Percentiles rank a stretch among this genome's conserved stretches.
phyloP scores from a whole-genome alignment of 768 basidiomycete genomes.

The Lentinula aciculospora region DNA sequence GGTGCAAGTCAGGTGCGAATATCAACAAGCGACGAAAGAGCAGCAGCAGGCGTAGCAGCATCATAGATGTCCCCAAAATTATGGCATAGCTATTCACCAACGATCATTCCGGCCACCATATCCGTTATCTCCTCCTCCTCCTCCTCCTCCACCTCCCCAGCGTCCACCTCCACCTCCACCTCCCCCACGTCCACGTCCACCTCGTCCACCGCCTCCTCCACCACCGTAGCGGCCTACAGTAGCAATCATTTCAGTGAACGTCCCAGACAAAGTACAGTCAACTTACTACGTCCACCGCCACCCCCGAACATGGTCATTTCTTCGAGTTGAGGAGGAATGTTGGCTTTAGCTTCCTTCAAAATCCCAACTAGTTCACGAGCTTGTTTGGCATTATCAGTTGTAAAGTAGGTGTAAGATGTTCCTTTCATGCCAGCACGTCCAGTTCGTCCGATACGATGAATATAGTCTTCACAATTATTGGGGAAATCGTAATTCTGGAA shows the following conservation, averaged over 20 bases:
- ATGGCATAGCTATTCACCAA: slow-evolving; percentile 1
- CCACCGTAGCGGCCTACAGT: slow-evolving; percentile 1
- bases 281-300: slow-evolving; percentile 8
- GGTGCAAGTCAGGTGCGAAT: background rate
- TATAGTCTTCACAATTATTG: slow-evolving; percentile 97
- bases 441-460: slow-evolving; percentile 98
- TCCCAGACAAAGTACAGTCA: background rate
- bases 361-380: slow-evolving; percentile 90
- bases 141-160: background rate
- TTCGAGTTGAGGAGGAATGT: slow-evolving; percentile 83
- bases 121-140: slow-evolving; percentile 3
- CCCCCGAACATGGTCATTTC: slow-evolving; percentile 20
- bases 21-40: no score
- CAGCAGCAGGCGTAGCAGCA: background rate
- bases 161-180: slow-evolving; percentile 5
- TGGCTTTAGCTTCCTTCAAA: slow-evolving; percentile 80
- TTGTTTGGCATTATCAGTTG: slow-evolving; percentile 91
- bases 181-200: slow-evolving; percentile 1
- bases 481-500: slow-evolving; percentile 97
- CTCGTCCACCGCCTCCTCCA: slow-evolving; percentile 3
- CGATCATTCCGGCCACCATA: slow-evolving; percentile 7
- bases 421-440: slow-evolving; percentile 95
- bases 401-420: slow-evolving; percentile 94
- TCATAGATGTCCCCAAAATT: background rate
- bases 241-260: background rate